Base-by-base conservation (phyloP, 495 filamentous ascomycete species). In the Penicillium atrosanguineum region DNA sequence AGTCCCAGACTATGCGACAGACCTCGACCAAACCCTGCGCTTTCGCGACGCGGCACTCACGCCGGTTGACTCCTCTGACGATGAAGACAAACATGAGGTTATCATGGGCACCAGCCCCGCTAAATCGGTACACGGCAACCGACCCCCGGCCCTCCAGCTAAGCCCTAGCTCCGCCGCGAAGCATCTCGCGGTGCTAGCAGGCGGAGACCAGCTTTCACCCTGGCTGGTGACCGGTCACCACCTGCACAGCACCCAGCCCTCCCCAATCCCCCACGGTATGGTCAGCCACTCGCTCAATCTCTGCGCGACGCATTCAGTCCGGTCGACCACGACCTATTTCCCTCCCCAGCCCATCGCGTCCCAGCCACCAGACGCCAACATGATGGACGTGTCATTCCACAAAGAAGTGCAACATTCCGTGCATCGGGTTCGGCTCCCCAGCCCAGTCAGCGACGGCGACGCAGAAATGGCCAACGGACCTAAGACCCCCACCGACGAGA, bases 391-490 rank as follows among this genome's bases (percentile, higher is more conserved):
- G 16, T n/a, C 31, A 34, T 19, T 15, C 28, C 25, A 31, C 38
- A 46, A 43, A 42, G 46, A 50, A 11, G 11, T 8, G 7, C 29
- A 26, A 4, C 16, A 34, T 40, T 15, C 9, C 18, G 15, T 15
- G 25, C 28, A 19, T 29, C 11, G 20, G 14, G 21, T 44, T 38
- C 80, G 82, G 34, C 76, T 89, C 7, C 87, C 87, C 4, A 89
- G 85, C 21, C 88, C 87, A 6, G 85, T 89, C 52, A 87, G 81
- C 49, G 87, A 91, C 50, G 86, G 82, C 51, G 77, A 77, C 81
- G 60, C 75, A 72, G 36, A 55, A 46, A 19, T 57, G 65, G 16
- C 59, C 48, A 57, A 64, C 28, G 71, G 66, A 47, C 67, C 66
- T 29, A 78, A 79, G 34, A 46, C 47, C 16, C 38, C 47, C 7